Evolutionary conservation across 1,139 yeast species (phyloP).

Genomic region (Lodderomyces pseudojiufengensis): DNA sequence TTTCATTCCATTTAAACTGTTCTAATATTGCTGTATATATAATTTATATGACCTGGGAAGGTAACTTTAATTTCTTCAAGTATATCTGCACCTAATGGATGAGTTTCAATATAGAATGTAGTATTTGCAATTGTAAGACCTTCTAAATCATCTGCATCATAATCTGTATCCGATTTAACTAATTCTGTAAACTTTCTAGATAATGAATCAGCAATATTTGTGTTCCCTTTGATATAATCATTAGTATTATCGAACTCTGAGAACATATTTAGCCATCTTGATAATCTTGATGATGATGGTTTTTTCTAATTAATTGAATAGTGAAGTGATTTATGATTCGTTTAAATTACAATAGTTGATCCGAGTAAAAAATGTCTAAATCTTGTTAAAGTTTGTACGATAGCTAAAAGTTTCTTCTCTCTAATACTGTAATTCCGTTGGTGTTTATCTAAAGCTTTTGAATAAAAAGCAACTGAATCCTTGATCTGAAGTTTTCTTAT

Average conservation of each 20-base stretch:
- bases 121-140: not conserved
- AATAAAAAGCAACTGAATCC: too few species aligned
- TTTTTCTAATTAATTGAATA: not conserved
- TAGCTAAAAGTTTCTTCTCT: slow-evolving; percentile 1
- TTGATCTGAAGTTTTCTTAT: too few species aligned
- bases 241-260: slow-evolving; percentile 2
- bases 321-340: slow-evolving; percentile 1
- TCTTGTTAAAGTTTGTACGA: not conserved
- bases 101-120: not conserved
- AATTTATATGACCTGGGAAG: slow-evolving; percentile 46
- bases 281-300: slow-evolving; percentile 1
- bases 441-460: too few species aligned
- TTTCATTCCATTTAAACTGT: slow-evolving; percentile 23
- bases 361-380: slow-evolving; percentile 2
- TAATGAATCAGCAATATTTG: slow-evolving; percentile 4
- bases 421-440: not conserved
- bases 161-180: not conserved
- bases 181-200: not conserved
- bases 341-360: not conserved
- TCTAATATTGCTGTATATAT: slow-evolving; percentile 14
- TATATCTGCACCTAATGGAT: too few species aligned
- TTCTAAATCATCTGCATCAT: not conserved
- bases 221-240: slow-evolving; percentile 4
- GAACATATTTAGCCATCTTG: slow-evolving; percentile 5
- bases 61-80: too few species aligned